A percentile compares a stretch with the other conserved stretches of the same genome.
Conservation (phyloP, 768 basidiomycete species). For the Daedaleopsis sinensis region DNA sequence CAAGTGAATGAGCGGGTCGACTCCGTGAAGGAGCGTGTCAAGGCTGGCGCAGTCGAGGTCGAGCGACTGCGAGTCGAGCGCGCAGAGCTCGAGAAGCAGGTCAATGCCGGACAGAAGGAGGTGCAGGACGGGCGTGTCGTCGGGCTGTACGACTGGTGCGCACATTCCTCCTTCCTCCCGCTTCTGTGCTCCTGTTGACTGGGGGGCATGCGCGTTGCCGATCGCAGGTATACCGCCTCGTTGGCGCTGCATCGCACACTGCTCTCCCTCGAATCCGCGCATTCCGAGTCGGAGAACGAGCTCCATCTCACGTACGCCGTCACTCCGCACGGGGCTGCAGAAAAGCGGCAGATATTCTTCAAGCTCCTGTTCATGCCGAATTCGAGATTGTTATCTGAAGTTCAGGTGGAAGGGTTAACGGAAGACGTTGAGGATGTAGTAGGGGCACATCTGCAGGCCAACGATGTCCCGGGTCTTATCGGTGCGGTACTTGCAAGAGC, state of each 20-base stretch:
- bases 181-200: neutral
- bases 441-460: conserved; percentile 62
- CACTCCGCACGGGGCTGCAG: conserved; percentile 8
- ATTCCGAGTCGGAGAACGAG: conserved; percentile 74
- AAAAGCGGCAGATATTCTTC: conserved; percentile 45
- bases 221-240: conserved; percentile 68
- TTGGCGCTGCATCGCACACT: conserved; percentile 66
- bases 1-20: conserved; percentile 52
- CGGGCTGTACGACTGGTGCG: conserved; percentile 71
- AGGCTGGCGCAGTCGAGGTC: conserved; percentile 53
- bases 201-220: neutral
- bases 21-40: conserved; percentile 62
- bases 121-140: conserved; percentile 64
- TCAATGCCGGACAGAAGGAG: conserved; percentile 54
- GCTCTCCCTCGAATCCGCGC: conserved; percentile 59
- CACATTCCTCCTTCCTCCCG: neutral
- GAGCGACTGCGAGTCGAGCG: conserved; percentile 62
- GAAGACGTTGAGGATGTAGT: conserved; percentile 62
- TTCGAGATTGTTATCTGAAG: conserved; percentile 65
- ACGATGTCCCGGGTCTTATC: conserved; percentile 68
- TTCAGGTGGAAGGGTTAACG: conserved; percentile 53
- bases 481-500: conserved; percentile 58
- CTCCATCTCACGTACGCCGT: conserved; percentile 69
- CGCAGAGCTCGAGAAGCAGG: conserved; percentile 71
- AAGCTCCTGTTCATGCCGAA: conserved; percentile 71